Evolutionary conservation across 176 grass and related monocot genomes (phyloP).

Genomic region (Elymus sibiricus): DNA sequence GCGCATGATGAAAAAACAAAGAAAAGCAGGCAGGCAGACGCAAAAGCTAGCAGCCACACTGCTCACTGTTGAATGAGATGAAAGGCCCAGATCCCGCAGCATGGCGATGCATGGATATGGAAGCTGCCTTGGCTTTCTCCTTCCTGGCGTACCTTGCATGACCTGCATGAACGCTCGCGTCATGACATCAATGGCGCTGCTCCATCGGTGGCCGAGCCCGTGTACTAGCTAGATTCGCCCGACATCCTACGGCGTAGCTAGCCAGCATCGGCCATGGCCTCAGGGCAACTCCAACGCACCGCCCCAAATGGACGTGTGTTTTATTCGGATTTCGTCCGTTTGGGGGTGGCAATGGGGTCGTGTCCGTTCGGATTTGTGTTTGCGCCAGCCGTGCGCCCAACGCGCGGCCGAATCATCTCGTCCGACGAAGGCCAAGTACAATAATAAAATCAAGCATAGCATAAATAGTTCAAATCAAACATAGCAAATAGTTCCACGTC

Average conservation of each 20-base stretch:
- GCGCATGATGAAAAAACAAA: background rate
- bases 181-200: background rate
- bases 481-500: too few species aligned
- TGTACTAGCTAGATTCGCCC: background rate
- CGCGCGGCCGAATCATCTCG: too few species aligned
- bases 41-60: background rate
- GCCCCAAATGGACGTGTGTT: too few species aligned
- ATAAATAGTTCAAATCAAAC: too few species aligned
- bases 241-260: background rate
- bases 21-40: background rate
- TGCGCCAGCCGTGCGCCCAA: too few species aligned
- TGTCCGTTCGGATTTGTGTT: too few species aligned
- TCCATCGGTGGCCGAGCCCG: background rate
- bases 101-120: background rate
- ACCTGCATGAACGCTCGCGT: background rate
- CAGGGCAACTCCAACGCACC: too few species aligned
- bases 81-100: constrained; percentile 1
- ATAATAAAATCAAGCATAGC: too few species aligned
- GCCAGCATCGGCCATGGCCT: background rate
- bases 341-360: too few species aligned
- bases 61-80: background rate
- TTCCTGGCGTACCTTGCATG: background rate
- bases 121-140: constrained; percentile 1
- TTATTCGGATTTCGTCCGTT: too few species aligned
- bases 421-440: too few species aligned